These are phyloP conservation scores for Cadophora sp. DNA, from an alignment of 2,329 filamentous ascomycete genomes.

Conservation along the genomic window DNA sequence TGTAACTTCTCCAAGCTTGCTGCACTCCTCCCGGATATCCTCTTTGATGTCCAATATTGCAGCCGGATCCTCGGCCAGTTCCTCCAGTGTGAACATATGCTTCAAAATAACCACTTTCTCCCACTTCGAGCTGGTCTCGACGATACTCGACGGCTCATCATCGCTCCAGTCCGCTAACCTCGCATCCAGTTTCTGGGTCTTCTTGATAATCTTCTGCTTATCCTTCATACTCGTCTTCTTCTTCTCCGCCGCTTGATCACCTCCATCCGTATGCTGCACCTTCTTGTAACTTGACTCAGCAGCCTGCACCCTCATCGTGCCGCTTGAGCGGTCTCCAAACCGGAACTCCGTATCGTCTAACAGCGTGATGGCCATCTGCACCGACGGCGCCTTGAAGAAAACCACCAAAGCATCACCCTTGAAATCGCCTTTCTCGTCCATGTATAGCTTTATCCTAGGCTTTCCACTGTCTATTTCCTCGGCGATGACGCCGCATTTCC, in stretches of 20 bases:
- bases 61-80: conserved; percentile 84
- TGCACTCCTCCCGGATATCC: conserved; percentile 89
- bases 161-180: conserved; percentile 96
- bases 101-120: conserved; percentile 88
- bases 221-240: conserved; percentile 65
- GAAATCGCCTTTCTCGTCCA: conserved; percentile 79
- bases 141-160: conserved; percentile 71
- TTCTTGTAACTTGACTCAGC: conserved; percentile 95
- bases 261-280: conserved; percentile 68
- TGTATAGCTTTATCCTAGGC: conserved; percentile 93
- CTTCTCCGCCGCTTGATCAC: conserved; percentile 46
- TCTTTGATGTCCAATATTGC: conserved; percentile 91
- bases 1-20: conserved; percentile 84
- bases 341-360: conserved; percentile 85
- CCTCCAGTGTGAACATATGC: conserved; percentile 89
- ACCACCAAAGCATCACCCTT: conserved; percentile 94
- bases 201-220: conserved; percentile 88
- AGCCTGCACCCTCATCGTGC: conserved; percentile 79
- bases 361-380: conserved; percentile 81
- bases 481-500: conserved; percentile 87
- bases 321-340: conserved; percentile 58
- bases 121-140: conserved; percentile 64
- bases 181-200: conserved; percentile 88
- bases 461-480: conserved; percentile 90
- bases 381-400: conserved; percentile 95